These are phyloP conservation scores for Exophiala bonariae DNA, from an alignment of 2,329 filamentous ascomycete species.

Conservation along the genomic window DNA sequence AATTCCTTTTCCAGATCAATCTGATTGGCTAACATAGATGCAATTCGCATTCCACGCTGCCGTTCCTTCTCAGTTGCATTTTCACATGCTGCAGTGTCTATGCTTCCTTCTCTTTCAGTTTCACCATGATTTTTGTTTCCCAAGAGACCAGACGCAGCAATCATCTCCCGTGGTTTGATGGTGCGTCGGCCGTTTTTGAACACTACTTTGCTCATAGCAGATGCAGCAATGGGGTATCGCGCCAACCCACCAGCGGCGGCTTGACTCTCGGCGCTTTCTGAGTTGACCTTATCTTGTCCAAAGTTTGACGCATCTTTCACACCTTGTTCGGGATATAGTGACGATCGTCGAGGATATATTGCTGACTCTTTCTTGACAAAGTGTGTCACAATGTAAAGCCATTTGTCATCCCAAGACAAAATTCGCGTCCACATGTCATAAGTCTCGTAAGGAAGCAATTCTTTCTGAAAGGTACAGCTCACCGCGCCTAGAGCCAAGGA, in stretches of 20 bases:
- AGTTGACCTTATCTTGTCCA: background rate
- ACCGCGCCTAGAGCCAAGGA: too few species aligned
- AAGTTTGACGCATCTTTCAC: background rate
- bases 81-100: background rate
- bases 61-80: slow-evolving; percentile 28
- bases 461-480: too few species aligned
- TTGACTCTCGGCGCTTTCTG: background rate
- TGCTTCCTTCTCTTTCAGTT: background rate
- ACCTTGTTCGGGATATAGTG: slow-evolving; percentile 13
- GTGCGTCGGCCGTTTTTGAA: slow-evolving; percentile 80
- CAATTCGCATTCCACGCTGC: slow-evolving; percentile 35
- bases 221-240: slow-evolving; percentile 63
- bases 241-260: background rate
- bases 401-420: slow-evolving; percentile 78
- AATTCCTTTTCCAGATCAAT: slow-evolving; percentile 35
- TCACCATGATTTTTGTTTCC: slow-evolving; percentile 1
- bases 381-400: slow-evolving; percentile 74
- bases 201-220: slow-evolving; percentile 75
- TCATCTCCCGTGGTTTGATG: slow-evolving; percentile 63
- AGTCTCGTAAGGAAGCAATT: too few species aligned
- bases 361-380: slow-evolving; percentile 51
- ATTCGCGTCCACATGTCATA: slow-evolving; percentile 73
- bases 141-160: slow-evolving; percentile 23
- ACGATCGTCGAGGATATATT: slow-evolving; percentile 11
- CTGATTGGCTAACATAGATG: slow-evolving; percentile 32